Evolutionary conservation across 305 asterid species (phyloP).

Genomic region (Fraxinus velutina): DNA sequence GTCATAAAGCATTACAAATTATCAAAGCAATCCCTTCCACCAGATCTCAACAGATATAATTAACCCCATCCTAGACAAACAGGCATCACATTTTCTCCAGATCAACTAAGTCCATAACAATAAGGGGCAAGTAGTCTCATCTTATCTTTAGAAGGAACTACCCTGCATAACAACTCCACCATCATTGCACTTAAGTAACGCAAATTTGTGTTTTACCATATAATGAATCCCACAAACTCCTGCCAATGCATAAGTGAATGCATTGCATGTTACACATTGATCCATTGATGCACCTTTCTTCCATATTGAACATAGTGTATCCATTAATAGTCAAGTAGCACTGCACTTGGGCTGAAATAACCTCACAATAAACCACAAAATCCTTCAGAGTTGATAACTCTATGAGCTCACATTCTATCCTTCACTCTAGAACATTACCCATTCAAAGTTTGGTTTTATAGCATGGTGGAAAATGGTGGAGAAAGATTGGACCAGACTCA

Average conservation of each 20-base stretch:
- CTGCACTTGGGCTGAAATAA: not conserved
- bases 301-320: not conserved
- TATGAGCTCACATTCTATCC: not conserved
- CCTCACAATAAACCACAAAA: not conserved
- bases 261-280: not conserved
- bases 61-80: not conserved
- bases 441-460: not conserved
- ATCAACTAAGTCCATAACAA: not conserved
- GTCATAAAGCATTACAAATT: not conserved
- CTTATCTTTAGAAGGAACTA: not conserved
- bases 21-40: not conserved
- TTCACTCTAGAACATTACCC: not conserved
- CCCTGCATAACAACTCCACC: not conserved
- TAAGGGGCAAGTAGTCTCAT: not conserved
- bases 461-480: not conserved
- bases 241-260: not conserved
- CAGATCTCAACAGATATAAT: not conserved
- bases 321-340: not conserved
- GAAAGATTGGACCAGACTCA: not conserved
- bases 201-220: not conserved
- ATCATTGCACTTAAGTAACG: not conserved
- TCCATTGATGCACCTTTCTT: not conserved
- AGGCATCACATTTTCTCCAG: not conserved
- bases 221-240: not conserved
- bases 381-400: not conserved